These are phyloP conservation scores for Fomitopsis palustris DNA, from an alignment of 1,284 basidiomycete species.

Conservation along the genomic window DNA sequence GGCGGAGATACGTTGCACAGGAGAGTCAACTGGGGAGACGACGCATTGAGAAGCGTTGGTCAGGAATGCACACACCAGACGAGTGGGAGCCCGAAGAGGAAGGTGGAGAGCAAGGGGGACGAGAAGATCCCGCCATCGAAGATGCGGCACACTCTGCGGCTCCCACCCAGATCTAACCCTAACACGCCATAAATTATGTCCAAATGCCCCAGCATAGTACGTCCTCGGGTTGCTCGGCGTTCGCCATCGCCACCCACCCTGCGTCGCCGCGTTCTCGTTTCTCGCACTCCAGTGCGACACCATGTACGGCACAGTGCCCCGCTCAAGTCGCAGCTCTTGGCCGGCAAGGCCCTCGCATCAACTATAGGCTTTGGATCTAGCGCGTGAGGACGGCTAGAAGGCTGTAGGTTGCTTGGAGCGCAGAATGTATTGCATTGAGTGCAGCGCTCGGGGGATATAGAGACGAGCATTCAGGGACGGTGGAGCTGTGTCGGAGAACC, in stretches of 20 bases:
- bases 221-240: background rate
- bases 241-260: background rate
- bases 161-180: background rate
- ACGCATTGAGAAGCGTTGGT: background rate
- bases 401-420: background rate
- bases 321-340: background rate
- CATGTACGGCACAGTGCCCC: background rate
- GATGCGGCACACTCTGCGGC: slow-evolving; percentile 18
- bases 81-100: background rate
- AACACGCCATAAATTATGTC: background rate
- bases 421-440: background rate
- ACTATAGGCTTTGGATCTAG: background rate
- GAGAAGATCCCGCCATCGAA: slow-evolving; percentile 11
- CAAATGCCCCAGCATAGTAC: background rate
- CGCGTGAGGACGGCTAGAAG: background rate
- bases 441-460: background rate
- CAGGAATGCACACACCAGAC: background rate
- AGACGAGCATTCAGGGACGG: background rate
- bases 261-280: background rate
- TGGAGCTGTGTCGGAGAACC: background rate
- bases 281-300: background rate
- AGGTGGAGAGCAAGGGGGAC: background rate
- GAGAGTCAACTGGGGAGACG: background rate
- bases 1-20: background rate
- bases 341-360: background rate